These are phyloP conservation scores for Alternaria hordeiaustralica DNA, from an alignment of 2,329 filamentous ascomycete genomes.

Conservation along the genomic window DNA sequence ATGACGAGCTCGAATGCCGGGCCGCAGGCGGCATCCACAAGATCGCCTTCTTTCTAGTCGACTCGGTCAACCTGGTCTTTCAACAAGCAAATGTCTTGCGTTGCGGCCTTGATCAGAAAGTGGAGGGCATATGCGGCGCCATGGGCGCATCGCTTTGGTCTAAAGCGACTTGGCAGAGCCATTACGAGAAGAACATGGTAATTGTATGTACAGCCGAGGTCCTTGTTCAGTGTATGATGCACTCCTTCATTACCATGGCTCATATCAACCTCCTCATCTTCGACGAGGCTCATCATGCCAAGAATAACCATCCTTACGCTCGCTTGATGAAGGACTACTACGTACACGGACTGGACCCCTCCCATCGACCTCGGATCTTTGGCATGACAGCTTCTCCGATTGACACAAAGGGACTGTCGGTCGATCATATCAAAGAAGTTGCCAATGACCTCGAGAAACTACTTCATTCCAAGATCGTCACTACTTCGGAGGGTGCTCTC, in stretches of 20 bases:
- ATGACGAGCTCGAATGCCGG: slow-evolving; percentile 77
- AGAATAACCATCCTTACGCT: slow-evolving; percentile 91
- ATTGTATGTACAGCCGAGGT: slow-evolving; percentile 94
- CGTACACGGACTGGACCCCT: slow-evolving; percentile 53
- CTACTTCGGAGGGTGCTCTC: slow-evolving; percentile 67
- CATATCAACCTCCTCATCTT: slow-evolving; percentile 91
- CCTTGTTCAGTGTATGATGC: slow-evolving; percentile 76
- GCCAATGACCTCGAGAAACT: slow-evolving; percentile 76
- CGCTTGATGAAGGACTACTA: slow-evolving; percentile 90
- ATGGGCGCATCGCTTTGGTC: slow-evolving; percentile 69
- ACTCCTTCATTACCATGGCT: slow-evolving; percentile 79
- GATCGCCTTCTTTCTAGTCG: slow-evolving; percentile 86
- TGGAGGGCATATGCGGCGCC: slow-evolving; percentile 76
- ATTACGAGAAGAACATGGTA: slow-evolving; percentile 73
- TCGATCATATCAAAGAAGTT: slow-evolving; percentile 70
- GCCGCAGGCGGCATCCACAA: slow-evolving; percentile 65
- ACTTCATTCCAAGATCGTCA: slow-evolving; percentile 83
- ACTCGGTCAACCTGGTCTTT: slow-evolving; percentile 87
- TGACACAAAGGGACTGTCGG: slow-evolving; percentile 66
- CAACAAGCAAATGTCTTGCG: slow-evolving; percentile 86
- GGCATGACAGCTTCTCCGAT: slow-evolving; percentile 98
- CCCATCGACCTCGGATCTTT: slow-evolving; percentile 75
- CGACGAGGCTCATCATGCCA: slow-evolving; percentile 95
- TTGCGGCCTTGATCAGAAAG: slow-evolving; percentile 77
- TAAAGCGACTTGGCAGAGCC: slow-evolving; percentile 64